Conservation (phyloP, 176 grass and related monocot species). For the Bonia amplexicaulis region DNA sequence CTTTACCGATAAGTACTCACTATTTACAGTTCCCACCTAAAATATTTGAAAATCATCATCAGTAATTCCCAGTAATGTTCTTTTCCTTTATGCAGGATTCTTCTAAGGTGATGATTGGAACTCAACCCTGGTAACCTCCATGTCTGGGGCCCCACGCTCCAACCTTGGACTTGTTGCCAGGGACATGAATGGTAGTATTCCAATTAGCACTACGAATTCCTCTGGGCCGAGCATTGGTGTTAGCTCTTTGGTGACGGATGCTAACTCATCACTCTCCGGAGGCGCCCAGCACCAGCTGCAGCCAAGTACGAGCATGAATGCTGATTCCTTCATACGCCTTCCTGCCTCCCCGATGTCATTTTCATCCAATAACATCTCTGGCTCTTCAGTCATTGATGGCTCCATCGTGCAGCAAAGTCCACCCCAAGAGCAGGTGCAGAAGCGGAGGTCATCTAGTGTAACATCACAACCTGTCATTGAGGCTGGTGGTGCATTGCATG, state of each 20-base stretch:
- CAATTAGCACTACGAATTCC: constrained; percentile 62
- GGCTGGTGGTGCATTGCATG: constrained; percentile 29
- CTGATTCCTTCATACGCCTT: constrained; percentile 80
- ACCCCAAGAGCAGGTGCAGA: constrained; percentile 70
- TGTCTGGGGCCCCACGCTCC: constrained; percentile 50
- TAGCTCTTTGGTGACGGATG: constrained; percentile 86
- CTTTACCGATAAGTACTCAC: background rate
- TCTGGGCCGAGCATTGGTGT: constrained; percentile 84
- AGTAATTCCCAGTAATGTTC: background rate
- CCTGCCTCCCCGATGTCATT: constrained; percentile 98
- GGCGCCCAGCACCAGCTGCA: constrained; percentile 81
- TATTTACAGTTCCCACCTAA: background rate
- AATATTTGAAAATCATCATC: constrained; percentile 20
- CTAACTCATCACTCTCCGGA: constrained; percentile 80
- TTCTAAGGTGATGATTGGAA: constrained; percentile 41
- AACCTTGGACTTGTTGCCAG: constrained; percentile 45
- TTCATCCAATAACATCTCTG: constrained; percentile 96
- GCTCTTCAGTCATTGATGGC: constrained; percentile 90
- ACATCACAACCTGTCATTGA: constrained; percentile 74
- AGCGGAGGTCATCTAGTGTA: constrained; percentile 73
- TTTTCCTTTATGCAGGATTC: constrained; percentile 14
- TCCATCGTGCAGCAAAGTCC: constrained; percentile 79
- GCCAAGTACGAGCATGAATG: constrained; percentile 79
- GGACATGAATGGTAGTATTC: constrained; percentile 55
- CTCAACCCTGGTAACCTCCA: constrained; percentile 30